Base-by-base conservation (phyloP, 306 rosid species). In the Pyrus betulifolia region DNA sequence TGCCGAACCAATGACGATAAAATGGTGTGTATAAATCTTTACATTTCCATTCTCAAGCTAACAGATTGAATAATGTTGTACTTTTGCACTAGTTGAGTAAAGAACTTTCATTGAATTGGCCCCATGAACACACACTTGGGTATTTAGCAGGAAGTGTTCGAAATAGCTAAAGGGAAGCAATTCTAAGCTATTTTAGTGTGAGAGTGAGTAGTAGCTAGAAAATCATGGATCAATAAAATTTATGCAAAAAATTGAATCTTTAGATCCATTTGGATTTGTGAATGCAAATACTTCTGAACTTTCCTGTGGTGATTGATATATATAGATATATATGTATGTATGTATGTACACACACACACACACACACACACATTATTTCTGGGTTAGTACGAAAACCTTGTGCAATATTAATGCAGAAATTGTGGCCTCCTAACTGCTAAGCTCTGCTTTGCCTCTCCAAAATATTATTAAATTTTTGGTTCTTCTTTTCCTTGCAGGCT, bases 1-100 rank as follows among this genome's bases (percentile, higher is more conserved):
- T 85, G 91, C 80, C 87, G 91, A 72, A 88, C 61, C 33, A 54
- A 82, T 44, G 96, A 91, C 46, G 85, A 89, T 75, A 88, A 83
- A 78, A 93, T 93, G 98, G 98, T 93, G 76, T 4, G 84, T 82
- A 52, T 65, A 42, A 35, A 59, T 27, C 61, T 58, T 27, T 8
- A 8, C 38, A 63, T 42, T 67, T 58, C 15, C 40, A 44, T 9
- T 7, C 35, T 69, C 69, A 25, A 59, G 35, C 46, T 67, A 27
- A 19, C 74, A 22, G 40, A 25, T 72, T 68, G 64, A 22, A 49
- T 67, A 4, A 44, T 66, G 19, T 58, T 52, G 2, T 74, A n/a
- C 60, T 70, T 54, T 54, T 67, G 21, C 59, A 58, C 6, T 63
- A 11, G 42, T 42, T 66, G 19, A 60, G 42, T 28, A 46, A 35